Base-by-base conservation (phyloP, 2,329 filamentous ascomycete species). In the Trichoderma sp. region DNA sequence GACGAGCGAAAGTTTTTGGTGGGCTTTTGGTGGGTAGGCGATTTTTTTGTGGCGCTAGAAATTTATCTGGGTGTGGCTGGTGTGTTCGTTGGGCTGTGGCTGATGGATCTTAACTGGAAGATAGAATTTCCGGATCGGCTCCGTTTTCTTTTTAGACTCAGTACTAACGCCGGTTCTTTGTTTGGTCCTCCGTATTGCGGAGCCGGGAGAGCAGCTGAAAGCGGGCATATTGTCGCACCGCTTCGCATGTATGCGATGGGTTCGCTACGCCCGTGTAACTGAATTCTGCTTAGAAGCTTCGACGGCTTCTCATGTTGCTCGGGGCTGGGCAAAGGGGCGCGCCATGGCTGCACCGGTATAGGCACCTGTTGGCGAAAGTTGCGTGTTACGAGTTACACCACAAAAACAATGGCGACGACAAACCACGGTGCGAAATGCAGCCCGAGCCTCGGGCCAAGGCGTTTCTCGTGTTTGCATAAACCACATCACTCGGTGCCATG, bases 331-430 rank as follows among this genome's bases (percentile, higher is more conserved):
- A 6, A 56, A 18, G 7, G 11, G 29, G 33, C 21, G 45, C 29
- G 45, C 33, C 56, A 35, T 50, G 18, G 21, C n/a, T 27, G 14
- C 50, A 18, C 68, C 68, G 6, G 60, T 62, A 62, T 71, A 45
- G 68, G 68, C 56, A 71, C 33, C 38, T 33, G 68, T 71, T 63
- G 68, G 68, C 68, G 68, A 63, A 45, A 45, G 56, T 35, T 35
- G 50, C n/a, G 38, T 62, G 56, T 63, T 33, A 35, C 60, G 38
- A 41, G 38, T 41, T 38, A 16, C 38, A 41, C 38, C 14, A 41
- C 38, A 18, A 41, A 5, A 41, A 16, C 6, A 41, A 41, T 16
- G 38, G 38, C 38, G 6, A 45, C 41, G 41, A 53, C 45, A 21
- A 53, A 21, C 35, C 27, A 45, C 31, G 16, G 35, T 27, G 24